These are phyloP conservation scores for Volvariella surrecta DNA, from an alignment of 1,284 basidiomycete species.

Conservation along the genomic window DNA sequence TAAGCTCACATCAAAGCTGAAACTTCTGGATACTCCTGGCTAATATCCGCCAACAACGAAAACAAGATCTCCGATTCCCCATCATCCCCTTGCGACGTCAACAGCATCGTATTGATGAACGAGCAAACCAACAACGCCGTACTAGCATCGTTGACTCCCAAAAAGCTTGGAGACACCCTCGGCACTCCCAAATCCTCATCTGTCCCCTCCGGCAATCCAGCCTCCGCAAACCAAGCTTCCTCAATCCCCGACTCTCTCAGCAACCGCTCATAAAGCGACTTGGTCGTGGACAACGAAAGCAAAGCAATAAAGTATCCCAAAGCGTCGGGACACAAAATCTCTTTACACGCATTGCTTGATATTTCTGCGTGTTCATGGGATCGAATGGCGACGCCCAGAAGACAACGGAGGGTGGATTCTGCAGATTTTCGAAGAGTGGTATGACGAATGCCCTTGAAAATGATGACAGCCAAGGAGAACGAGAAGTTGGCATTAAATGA, in stretches of 20 bases:
- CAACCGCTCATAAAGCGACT: constrained; percentile 46
- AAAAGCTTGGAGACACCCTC: constrained; percentile 44
- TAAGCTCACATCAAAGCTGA: constrained; percentile 64
- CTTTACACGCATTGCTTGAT: constrained; percentile 26
- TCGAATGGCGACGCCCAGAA: constrained; percentile 48
- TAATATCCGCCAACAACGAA: constrained; percentile 70
- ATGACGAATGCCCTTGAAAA: constrained; percentile 82
- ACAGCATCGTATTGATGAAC: constrained; percentile 70
- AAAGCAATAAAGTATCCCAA: constrained; percentile 80
- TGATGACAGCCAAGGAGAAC: constrained; percentile 72
- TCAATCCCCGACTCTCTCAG: constrained; percentile 55
- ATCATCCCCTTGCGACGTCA: constrained; percentile 74
- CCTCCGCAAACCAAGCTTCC: constrained; percentile 34
- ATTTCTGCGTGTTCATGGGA: constrained; percentile 30
- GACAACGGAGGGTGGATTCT: constrained; percentile 44
- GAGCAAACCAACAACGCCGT: constrained; percentile 70
- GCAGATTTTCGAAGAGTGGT: constrained; percentile 54
- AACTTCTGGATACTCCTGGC: constrained; percentile 61
- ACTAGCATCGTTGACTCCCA: constrained; percentile 58
- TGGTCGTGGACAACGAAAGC: constrained; percentile 59
- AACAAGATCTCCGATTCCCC: constrained; percentile 78
- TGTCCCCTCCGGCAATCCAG: constrained; percentile 26
- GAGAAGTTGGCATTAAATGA: constrained; percentile 78
- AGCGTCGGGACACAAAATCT: constrained; percentile 46
- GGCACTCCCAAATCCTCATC: constrained; percentile 45